phyloP scores from a whole-genome alignment of 139 green algal genomes.

The Chlorella sorokiniana region DNA sequence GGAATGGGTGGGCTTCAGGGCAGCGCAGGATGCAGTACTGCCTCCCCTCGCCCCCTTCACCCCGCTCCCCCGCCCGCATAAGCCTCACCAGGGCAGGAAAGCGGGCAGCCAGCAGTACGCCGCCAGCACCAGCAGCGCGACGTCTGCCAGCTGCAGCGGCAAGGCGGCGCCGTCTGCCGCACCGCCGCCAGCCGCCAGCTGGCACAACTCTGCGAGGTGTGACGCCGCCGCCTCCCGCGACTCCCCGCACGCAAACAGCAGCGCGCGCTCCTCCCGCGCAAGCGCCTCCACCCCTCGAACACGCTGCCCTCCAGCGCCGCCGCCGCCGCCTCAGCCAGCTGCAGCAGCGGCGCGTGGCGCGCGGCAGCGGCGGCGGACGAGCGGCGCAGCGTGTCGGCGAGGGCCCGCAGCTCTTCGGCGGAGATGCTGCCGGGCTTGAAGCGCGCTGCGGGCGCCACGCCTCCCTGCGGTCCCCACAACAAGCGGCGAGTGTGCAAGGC shows the following conservation, averaged over 20 bases:
- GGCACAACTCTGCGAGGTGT: conserved; percentile 47
- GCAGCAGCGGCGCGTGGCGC: conserved; percentile 47
- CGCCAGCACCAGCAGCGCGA: conserved; percentile 44
- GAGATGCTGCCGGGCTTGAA: conserved; percentile 41
- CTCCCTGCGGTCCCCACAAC: no score
- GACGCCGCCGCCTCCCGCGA: conserved; percentile 11
- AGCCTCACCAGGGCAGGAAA: not conserved
- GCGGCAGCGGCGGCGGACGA: conserved; percentile 30
- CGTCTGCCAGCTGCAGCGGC: conserved; percentile 39
- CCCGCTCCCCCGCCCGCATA: not conserved
- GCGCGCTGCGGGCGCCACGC: conserved; percentile 21
- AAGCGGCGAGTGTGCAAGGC: no score
- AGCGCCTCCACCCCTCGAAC: conserved; percentile 43
- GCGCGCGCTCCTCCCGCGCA: conserved; percentile 41
- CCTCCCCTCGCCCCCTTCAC: no score
- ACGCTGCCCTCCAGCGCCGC: conserved; percentile 23
- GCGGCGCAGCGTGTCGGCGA: conserved; percentile 45
- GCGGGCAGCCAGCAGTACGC: conserved; percentile 49
- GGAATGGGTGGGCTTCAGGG: no score
- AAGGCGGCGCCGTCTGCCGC: not conserved
- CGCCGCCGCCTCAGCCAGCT: conserved; percentile 52
- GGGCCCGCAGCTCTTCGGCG: conserved; percentile 49
- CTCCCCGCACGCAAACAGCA: conserved; percentile 35
- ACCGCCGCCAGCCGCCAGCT: not conserved
- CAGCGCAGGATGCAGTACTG: no score